Evolutionary conservation across 2,329 filamentous ascomycete genomes (phyloP).

Genomic region (Sclerotinia sclerotiorum): DNA sequence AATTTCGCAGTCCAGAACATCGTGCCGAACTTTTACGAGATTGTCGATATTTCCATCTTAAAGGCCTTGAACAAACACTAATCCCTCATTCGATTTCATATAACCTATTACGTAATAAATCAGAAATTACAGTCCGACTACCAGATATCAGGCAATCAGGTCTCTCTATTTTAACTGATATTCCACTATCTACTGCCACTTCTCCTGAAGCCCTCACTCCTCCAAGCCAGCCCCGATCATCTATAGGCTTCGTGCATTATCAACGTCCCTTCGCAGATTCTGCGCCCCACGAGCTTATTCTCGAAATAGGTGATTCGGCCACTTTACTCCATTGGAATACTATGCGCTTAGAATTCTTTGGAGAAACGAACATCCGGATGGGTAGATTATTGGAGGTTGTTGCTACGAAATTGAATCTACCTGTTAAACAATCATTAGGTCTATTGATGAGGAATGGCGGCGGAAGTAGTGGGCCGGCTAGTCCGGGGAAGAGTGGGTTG

Average conservation of each 20-base stretch:
- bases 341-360: conserved; percentile 61
- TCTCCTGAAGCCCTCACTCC: conserved; percentile 30
- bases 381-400: conserved; percentile 75
- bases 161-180: conserved; percentile 61
- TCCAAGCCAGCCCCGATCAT: conserved; percentile 25
- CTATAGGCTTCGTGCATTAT: conserved; percentile 68
- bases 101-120: conserved; percentile 65
- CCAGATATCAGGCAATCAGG: conserved; percentile 90
- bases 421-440: conserved; percentile 60
- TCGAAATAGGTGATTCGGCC: conserved; percentile 69
- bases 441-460: conserved; percentile 67
- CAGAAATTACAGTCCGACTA: conserved; percentile 77
- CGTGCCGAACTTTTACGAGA: conserved; percentile 77
- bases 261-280: conserved; percentile 84
- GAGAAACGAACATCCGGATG: conserved; percentile 67
- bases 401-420: conserved; percentile 74
- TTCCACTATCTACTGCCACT: conserved; percentile 34
- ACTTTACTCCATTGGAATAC: conserved; percentile 52
- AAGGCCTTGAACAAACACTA: conserved; percentile 83
- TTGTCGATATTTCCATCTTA: conserved; percentile 90
- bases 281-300: conserved; percentile 67
- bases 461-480: conserved; percentile 59
- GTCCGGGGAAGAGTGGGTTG: conserved; percentile 67
- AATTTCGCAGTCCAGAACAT: conserved; percentile 74
- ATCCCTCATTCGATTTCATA: conserved; percentile 74